Evolutionary conservation across 1,139 yeast species (phyloP), one percentile per base, ranked within the genome.

Genomic region (Blastobotrys arbuscula): DNA sequence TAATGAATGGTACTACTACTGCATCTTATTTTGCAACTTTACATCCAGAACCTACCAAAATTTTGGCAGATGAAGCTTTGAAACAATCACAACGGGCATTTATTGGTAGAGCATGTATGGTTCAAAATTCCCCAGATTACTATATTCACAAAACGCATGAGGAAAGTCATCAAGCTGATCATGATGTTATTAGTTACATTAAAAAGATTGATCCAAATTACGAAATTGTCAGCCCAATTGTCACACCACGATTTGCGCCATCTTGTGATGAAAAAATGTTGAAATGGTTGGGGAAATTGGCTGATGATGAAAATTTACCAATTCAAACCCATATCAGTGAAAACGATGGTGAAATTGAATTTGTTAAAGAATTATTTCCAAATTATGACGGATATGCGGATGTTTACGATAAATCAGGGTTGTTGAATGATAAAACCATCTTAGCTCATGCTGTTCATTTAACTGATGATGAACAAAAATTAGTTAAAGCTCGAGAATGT

Each of bases 181-280:
- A 73, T 19, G 69, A 73, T 13, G 78, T 89, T 3, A 74, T 84
- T 8, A 69, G 76, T 3, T 81, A 84, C 62, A 72, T 88, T 40
- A 66, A 71, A 16, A 57, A 61, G 34, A 59, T 75, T 42, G 84
- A 83, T 54, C 83, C 89, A 0, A 56, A 59, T 1, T 67, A 71
- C 16, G 77, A 75, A 41, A 50, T 67, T 5, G 73, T 86, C 42
- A 70, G 74, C 43, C 95, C 97, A 0, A 81, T 90, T 23, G 61
- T 92, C 6, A 92, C 98, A 0, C 98, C 98, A 4, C 71, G 98
- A 52, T 92, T 92, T 71, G 98, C 97, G 0, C 96, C 96, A 0
- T 79, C 88, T 18, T 92, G 97, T 62, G 73, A 89, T 1, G 69
- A 77, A 30, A 74, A 77, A 45, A 69, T 88, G 45, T 69, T 92